Percentiles rank a stretch among this genome's conserved stretches.
Evolutionary conservation across 2,329 filamentous ascomycete species (phyloP).

Genomic region (Colletotrichum cuscutae): DNA sequence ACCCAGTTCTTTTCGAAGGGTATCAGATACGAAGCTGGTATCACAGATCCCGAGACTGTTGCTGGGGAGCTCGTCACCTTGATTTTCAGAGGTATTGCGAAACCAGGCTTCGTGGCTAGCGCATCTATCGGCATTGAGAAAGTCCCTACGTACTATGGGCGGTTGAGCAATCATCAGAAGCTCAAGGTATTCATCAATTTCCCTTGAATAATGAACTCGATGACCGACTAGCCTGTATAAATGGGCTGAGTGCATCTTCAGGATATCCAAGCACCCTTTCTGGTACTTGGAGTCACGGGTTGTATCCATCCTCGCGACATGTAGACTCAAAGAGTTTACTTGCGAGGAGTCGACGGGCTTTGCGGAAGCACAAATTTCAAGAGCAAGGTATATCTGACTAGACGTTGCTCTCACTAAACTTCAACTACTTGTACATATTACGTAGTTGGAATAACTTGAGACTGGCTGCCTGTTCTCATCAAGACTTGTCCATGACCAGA

Average conservation of each 20-base stretch:
- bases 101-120: neutral
- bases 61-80: neutral
- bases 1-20: conserved; percentile 33
- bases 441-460: neutral
- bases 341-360: no score
- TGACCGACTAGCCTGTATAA: neutral
- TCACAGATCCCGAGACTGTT: neutral
- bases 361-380: no score
- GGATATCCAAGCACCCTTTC: no score
- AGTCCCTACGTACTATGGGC: neutral
- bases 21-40: neutral
- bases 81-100: neutral
- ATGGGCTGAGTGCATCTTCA: neutral
- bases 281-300: neutral
- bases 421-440: no score
- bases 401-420: no score
- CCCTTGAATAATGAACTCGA: neutral
- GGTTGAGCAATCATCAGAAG: neutral
- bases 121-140: conserved; percentile 1
- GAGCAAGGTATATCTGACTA: no score
- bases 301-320: no score
- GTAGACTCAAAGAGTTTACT: no score
- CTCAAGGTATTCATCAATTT: neutral
- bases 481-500: neutral
- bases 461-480: neutral